Percentiles rank a stretch among this genome's conserved stretches.
Conservation (phyloP, 805 yeast species). For the Komagataella pseudopastoris region DNA sequence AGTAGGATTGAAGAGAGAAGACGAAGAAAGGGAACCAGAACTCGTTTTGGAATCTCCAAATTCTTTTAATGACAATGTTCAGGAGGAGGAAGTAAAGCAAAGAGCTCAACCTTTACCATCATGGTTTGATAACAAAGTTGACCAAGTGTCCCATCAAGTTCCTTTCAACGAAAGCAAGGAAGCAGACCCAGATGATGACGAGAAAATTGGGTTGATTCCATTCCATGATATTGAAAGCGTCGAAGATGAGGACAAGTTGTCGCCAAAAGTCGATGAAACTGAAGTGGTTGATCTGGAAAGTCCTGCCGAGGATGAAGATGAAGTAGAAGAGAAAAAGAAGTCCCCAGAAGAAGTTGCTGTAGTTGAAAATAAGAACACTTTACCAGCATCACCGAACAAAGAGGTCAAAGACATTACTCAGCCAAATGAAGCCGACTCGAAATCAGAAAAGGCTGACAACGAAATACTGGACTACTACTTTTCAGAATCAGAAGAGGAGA, state of each 20-base stretch:
- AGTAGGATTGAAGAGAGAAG: background rate
- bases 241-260: conserved; percentile 23
- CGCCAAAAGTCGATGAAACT: conserved; percentile 24
- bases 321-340: conserved; percentile 6
- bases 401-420: background rate
- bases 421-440: background rate
- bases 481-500: conserved; percentile 68
- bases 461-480: conserved; percentile 40
- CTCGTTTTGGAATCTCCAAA: conserved; percentile 2
- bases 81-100: conserved; percentile 9
- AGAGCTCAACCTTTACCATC: conserved; percentile 13
- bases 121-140: conserved; percentile 16
- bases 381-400: background rate
- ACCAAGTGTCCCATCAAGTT: conserved; percentile 1
- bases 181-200: background rate
- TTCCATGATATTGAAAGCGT: conserved; percentile 27
- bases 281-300: conserved; percentile 2
- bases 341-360: conserved; percentile 5
- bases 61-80: conserved; percentile 3
- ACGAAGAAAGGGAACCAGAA: background rate
- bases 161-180: background rate
- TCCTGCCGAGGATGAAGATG: conserved; percentile 3
- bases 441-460: background rate
- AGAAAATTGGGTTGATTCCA: background rate
- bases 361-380: background rate